Conservation (phyloP, 345 rosid genomes). For the Citrus cavaleriei region DNA sequence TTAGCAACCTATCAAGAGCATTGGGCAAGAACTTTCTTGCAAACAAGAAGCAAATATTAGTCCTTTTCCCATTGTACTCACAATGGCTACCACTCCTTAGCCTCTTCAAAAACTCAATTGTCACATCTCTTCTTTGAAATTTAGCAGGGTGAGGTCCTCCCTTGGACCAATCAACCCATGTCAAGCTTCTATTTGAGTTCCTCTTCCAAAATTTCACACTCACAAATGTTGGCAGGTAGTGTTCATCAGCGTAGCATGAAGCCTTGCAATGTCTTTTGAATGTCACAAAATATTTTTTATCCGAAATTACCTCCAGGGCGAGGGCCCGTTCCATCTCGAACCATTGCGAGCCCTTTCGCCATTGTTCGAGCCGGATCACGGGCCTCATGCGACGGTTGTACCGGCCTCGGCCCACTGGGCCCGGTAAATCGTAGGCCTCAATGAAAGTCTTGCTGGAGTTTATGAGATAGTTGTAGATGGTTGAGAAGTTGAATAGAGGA, state of each 20-base stretch:
- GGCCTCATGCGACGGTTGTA: conserved; percentile 52
- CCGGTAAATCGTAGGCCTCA: conserved; percentile 45
- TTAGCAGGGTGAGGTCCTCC: conserved; percentile 76
- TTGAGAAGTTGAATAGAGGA: conserved; percentile 73
- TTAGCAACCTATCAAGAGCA: conserved; percentile 45
- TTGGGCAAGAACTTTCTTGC: conserved; percentile 71
- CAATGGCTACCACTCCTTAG: conserved; percentile 52
- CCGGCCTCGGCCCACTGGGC: conserved; percentile 70
- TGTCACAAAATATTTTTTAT: conserved; percentile 35
- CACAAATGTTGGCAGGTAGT: conserved; percentile 69
- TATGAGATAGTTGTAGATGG: conserved; percentile 54
- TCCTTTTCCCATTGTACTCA: conserved; percentile 46
- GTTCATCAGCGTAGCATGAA: conserved; percentile 67
- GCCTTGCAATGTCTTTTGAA: conserved; percentile 43
- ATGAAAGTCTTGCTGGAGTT: conserved; percentile 44
- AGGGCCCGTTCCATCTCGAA: conserved; percentile 68
- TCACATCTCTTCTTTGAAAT: conserved; percentile 38
- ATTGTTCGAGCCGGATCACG: conserved; percentile 30
- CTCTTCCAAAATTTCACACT: conserved; percentile 34
- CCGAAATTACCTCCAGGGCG: conserved; percentile 59
- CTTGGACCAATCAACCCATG: conserved; percentile 78
- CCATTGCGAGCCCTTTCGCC: conserved; percentile 97
- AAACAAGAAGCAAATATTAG: conserved; percentile 59
- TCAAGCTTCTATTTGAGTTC: conserved; percentile 59
- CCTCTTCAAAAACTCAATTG: conserved; percentile 41